Evolutionary conservation across 2,329 filamentous ascomycete species (phyloP), one percentile per base, ranked within the genome.

Genomic region (Penicillium occitanis): DNA sequence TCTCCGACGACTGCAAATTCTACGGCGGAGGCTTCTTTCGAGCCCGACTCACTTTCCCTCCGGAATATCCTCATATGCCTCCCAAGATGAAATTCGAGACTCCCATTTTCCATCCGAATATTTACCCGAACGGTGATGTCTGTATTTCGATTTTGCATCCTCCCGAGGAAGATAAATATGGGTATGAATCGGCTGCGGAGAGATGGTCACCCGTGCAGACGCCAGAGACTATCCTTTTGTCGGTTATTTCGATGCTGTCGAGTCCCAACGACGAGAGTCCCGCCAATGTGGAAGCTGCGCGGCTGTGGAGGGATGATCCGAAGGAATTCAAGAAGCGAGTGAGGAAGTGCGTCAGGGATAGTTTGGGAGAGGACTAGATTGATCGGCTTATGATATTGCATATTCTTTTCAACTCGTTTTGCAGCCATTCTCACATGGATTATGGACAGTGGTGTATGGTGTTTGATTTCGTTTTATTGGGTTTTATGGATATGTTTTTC

Each of bases 81-180:
- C 95, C 95, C 0, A 91, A 90, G 73, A 90, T 98, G 81, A 92
- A 89, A 71, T 98, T 98, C 80, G 87, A 92, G 73, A 84, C 85
- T 0, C 91, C 93, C 1, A 88, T 97, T 68, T 98, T 95, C 85
- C 94, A 98, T 79, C 94, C 94, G 0, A 98, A 98, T 77, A 91
- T 99, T 76, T 98, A 97, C 81, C 82, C 87, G 7, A 88, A 87
- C 75, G 95, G 95, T 73, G 88, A 90, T 70, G 91, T 99, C 66
- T 99, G 95, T 84, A 98, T 99, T 78, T 96, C 91, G 51, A 99
- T 99, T 80, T 85, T 99, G 50, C 95, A 99, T 78, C 91, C 94
- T 13, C 94, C 95, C 4, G 93, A 92, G 80, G 93, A 97, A 74
- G 95, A 99, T 76, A 89, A 91, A 75, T 95, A 91, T 79, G 94